Evolutionary conservation across 2,329 filamentous ascomycete species (phyloP).

Genomic region (Salinomyces thailandicus): DNA sequence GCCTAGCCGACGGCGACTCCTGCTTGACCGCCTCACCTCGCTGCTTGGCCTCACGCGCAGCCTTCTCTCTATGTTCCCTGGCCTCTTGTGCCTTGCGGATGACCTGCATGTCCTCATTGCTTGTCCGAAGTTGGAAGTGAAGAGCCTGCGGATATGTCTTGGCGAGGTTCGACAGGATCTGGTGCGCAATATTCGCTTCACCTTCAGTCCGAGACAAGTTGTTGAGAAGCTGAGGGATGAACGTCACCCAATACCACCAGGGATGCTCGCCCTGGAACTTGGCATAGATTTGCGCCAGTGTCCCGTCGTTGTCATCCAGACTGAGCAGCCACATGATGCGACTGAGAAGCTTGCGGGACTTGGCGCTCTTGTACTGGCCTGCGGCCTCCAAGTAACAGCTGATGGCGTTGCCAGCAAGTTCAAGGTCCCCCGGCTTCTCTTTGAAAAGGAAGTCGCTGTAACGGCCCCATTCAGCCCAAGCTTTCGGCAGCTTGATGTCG

Average conservation of each 20-base stretch:
- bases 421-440: slow-evolving; percentile 70
- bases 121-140: slow-evolving; percentile 91
- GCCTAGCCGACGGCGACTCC: slow-evolving; percentile 23
- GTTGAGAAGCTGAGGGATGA: slow-evolving; percentile 90
- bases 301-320: slow-evolving; percentile 77
- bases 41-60: slow-evolving; percentile 48
- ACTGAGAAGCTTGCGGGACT: slow-evolving; percentile 85
- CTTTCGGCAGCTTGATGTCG: slow-evolving; percentile 88
- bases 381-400: slow-evolving; percentile 95
- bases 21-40: slow-evolving; percentile 33
- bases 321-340: slow-evolving; percentile 93
- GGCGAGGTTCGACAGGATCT: slow-evolving; percentile 82
- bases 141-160: slow-evolving; percentile 90
- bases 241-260: slow-evolving; percentile 99
- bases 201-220: slow-evolving; percentile 67
- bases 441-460: slow-evolving; percentile 98
- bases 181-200: slow-evolving; percentile 76
- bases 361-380: slow-evolving; percentile 92
- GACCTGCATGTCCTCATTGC: slow-evolving; percentile 80
- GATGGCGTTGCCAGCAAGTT: slow-evolving; percentile 78
- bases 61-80: slow-evolving; percentile 46
- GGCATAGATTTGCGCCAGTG: slow-evolving; percentile 76
- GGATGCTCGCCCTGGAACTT: slow-evolving; percentile 96
- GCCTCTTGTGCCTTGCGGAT: slow-evolving; percentile 72
- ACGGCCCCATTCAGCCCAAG: slow-evolving; percentile 98